Evolutionary conservation across 495 filamentous ascomycete genomes (phyloP).

Genomic region (Hypoxylon cercidicola): DNA sequence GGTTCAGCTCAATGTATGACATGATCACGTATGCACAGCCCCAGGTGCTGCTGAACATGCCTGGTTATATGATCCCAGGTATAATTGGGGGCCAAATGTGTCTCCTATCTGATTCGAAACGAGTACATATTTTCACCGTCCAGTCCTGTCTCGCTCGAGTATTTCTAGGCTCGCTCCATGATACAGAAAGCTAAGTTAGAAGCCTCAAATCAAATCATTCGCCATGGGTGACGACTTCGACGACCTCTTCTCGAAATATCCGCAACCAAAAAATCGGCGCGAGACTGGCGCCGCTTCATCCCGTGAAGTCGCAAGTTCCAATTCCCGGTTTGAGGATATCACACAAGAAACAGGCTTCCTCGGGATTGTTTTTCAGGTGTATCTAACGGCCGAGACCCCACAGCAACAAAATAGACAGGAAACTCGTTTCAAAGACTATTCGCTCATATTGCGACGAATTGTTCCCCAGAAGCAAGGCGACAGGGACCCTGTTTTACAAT

Average conservation of each 20-base stretch:
- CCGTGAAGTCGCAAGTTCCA: neutral
- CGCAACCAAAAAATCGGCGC: neutral
- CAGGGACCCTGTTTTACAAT: slow-evolving; percentile 6
- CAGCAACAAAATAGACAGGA: slow-evolving; percentile 10
- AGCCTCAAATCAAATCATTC: neutral
- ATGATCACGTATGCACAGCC: neutral
- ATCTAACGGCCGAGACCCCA: slow-evolving; percentile 7
- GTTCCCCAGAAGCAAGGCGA: slow-evolving; percentile 8
- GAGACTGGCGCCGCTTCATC: neutral
- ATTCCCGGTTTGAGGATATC: slow-evolving; percentile 11
- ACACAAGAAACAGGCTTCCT: slow-evolving; percentile 15
- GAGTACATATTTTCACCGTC: neutral
- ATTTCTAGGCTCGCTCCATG: no score
- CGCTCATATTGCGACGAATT: slow-evolving; percentile 7
- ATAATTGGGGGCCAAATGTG: slow-evolving; percentile 2
- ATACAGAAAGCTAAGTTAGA: neutral
- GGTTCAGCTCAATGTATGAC: neutral
- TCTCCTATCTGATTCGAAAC: neutral
- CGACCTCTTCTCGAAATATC: slow-evolving; percentile 9
- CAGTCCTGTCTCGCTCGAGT: no score
- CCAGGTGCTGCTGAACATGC: neutral
- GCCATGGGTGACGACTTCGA: slow-evolving; percentile 11
- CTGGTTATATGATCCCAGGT: neutral
- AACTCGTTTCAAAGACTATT: slow-evolving; percentile 6
- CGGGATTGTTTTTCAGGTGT: slow-evolving; percentile 10